These are phyloP conservation scores for Cystofilobasidium macerans DNA, from an alignment of 768 basidiomycete genomes.

Conservation along the genomic window DNA sequence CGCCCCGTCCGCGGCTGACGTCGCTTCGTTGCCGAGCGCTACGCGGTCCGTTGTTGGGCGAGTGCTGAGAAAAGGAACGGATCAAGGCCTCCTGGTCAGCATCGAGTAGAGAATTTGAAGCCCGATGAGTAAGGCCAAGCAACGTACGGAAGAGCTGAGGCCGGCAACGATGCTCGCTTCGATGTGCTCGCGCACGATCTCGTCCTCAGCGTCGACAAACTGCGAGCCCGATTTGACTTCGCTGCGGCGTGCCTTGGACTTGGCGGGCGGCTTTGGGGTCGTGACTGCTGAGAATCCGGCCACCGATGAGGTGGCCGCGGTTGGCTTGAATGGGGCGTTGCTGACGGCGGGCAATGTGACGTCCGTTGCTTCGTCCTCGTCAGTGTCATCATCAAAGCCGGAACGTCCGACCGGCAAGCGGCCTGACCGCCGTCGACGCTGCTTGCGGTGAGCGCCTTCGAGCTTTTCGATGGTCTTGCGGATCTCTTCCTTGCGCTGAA, in stretches of 20 bases:
- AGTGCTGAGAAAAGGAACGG: slow-evolving; percentile 13
- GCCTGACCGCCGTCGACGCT: background rate
- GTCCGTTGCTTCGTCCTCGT: slow-evolving; percentile 35
- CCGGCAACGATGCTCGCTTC: slow-evolving; percentile 71
- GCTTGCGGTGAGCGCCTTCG: slow-evolving; percentile 48
- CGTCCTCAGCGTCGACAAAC: slow-evolving; percentile 60
- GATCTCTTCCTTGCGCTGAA: slow-evolving; percentile 35
- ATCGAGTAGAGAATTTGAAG: slow-evolving; percentile 2
- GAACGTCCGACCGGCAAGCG: slow-evolving; percentile 6
- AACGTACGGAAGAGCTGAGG: slow-evolving; percentile 38
- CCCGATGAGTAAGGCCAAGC: background rate
- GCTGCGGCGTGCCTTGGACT: slow-evolving; percentile 24
- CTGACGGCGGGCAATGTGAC: slow-evolving; percentile 36
- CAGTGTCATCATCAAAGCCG: slow-evolving; percentile 28
- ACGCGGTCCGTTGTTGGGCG: slow-evolving; percentile 27
- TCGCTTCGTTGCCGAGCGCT: slow-evolving; percentile 31
- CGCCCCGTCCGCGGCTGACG: slow-evolving; percentile 23
- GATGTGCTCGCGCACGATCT: slow-evolving; percentile 63
- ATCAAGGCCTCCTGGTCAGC: background rate
- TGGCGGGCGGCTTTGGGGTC: slow-evolving; percentile 26
- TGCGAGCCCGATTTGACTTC: slow-evolving; percentile 34
- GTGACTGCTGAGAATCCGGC: too few relatives aligned
- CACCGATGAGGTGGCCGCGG: too few relatives aligned
- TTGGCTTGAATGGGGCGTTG: too few relatives aligned
- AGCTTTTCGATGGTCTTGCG: slow-evolving; percentile 52